phyloP scores from a whole-genome alignment of 1,284 basidiomycete species.

The Cutaneotrichosporon mucoides region DNA sequence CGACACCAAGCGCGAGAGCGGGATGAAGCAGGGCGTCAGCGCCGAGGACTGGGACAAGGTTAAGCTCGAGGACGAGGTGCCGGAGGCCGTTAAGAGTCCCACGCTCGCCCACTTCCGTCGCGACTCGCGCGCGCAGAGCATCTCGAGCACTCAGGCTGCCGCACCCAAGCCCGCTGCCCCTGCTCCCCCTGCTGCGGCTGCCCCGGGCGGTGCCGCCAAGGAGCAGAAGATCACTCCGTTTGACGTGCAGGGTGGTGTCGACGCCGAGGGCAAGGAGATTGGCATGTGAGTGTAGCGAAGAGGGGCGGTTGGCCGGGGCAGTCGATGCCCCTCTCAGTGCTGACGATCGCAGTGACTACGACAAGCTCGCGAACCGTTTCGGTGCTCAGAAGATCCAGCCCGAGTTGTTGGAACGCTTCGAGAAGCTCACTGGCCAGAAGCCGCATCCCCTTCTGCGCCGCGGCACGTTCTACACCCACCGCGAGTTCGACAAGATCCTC shows the following conservation, averaged over 20 bases:
- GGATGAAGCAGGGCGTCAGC: conserved; percentile 33
- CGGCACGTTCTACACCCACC: conserved; percentile 97
- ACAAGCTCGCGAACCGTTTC: conserved; percentile 91
- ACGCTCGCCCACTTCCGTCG: conserved; percentile 40
- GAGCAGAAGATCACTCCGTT: conserved; percentile 95
- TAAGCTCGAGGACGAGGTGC: conserved; percentile 45
- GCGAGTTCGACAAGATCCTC: conserved; percentile 89
- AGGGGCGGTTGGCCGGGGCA: too few relatives aligned
- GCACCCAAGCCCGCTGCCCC: conserved; percentile 11
- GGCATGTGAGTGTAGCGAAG: conserved; percentile 56
- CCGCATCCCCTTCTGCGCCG: conserved; percentile 89
- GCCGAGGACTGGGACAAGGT: conserved; percentile 48
- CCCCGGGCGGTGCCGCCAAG: conserved; percentile 15
- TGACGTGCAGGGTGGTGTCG: conserved; percentile 92
- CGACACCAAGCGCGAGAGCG: conserved; percentile 23
- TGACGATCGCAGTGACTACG: conserved; percentile 66
- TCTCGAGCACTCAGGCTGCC: conserved; percentile 15
- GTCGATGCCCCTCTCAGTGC: too few relatives aligned
- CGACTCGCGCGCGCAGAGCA: conserved; percentile 11
- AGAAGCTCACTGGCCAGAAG: conserved; percentile 79
- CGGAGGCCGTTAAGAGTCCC: conserved; percentile 47
- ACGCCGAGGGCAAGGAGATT: conserved; percentile 82
- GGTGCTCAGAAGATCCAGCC: conserved; percentile 79
- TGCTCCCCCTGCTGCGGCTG: conserved; percentile 1
- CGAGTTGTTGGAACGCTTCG: conserved; percentile 80